Evolutionary conservation across 2,329 filamentous ascomycete genomes (phyloP), one percentile per base, ranked within the genome.

Genomic region (Cytospora schulzeri): DNA sequence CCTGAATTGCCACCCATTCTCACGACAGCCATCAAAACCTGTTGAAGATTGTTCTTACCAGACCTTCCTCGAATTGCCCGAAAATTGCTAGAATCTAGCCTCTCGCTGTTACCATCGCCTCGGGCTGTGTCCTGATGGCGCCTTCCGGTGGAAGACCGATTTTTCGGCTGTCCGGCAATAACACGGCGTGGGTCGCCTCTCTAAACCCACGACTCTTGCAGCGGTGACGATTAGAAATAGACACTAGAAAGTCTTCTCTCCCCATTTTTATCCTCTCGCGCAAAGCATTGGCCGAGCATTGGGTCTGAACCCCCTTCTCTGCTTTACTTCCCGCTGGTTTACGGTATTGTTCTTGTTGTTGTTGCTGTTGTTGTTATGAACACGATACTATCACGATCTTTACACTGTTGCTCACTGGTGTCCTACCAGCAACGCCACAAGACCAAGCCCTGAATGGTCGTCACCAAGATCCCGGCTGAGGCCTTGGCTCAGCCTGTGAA

Each of bases 161-260:
- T 35, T 35, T 6, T 66, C 61, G 57, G 33, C 45, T 26, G 26
- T 48, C 41, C 64, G 64, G 64, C 64, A 66, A 64, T 66, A 64
- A 66, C 29, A 53, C 64, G 61, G 57, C 60, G 52, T 26, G 60
- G 60, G 55, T 24, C 52, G 60, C 60, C 26, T 56, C 19, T 56
- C 60, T 51, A 61, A n/a, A 55, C n/a, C 52, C 51, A 24, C 51
- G 38, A 45, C 15, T 19, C 14, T 55, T 28, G 28, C 51, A 55
- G 60, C 52, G 60, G 60, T 62, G 60, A 62, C 60, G 52, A 19
- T 19, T 48, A 48, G 45, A 56, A 17, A 35, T 35, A 35, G 33
- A 35, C 33, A 35, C 33, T 61, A 55, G 59, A 31, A 61, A 51
- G 14, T 56, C 38, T 51, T 45, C 52, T 56, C 52, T 33, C 38